Base-by-base conservation (phyloP, 2,329 filamentous ascomycete species). In the Epichloe sylvatica region DNA sequence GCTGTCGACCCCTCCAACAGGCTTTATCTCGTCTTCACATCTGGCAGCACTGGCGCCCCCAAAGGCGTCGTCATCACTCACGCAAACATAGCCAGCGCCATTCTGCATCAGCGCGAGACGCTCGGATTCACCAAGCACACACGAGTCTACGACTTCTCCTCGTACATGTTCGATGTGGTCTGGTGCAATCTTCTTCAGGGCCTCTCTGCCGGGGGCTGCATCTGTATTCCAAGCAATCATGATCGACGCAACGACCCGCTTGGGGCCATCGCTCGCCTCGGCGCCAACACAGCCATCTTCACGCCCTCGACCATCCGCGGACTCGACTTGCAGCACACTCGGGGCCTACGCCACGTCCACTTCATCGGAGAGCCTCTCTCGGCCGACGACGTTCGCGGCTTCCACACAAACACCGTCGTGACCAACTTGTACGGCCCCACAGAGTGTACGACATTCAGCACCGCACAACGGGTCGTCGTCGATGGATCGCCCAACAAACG, bases 181-280 rank as follows among this genome's bases (percentile, higher is more conserved):
- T 51, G 49, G 49, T 45, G 33, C 9, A 49, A 50, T 15, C 45
- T 51, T 21, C 38, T 52, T 15, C 37, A 46, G 5, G 49, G 47
- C 12, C 45, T 55, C 12, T 42, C 49, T 9, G 42, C 36, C 15
- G 53, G 53, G 35, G 53, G 45, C 34, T 55, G 53, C 45, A n/a
- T 53, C n/a, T 53, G 52, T 21, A 46, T 53, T 30, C 52, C 52
- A 1, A 74, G 71, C 1, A 73, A 77, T 19, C 66, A 70, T 21
- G 70, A 75, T 46, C 69, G 73, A 4, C 64, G 74, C 48, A 72
- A 75, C 51, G 64, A 72, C 51, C 55, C 73, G 11, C 65, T 64
- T 38, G 66, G 64, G 8, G 67, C 67, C 17, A 68, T 68, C 49
- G 60, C 62, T 21, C 61, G 59, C 40, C 63, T 66, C 58, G 56